Percentiles rank a stretch among this genome's conserved stretches.
Conservation (phyloP, 495 filamentous ascomycete species). For the Xylaria curta region DNA sequence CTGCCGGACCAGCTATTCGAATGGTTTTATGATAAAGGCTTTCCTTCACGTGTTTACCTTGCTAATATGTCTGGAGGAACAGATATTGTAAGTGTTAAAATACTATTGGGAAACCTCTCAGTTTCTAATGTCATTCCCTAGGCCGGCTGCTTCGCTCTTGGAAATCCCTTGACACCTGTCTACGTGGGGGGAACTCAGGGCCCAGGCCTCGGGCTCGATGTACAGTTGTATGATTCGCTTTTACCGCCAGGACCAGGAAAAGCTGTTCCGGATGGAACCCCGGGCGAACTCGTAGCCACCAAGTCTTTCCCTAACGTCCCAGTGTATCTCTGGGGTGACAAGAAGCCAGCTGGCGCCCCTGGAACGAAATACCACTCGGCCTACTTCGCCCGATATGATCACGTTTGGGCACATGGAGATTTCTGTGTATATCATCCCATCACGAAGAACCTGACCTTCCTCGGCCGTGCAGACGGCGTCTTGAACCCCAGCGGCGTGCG, state of each 20-base stretch:
- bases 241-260: constrained; percentile 58
- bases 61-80: constrained; percentile 80
- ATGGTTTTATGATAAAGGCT: constrained; percentile 84
- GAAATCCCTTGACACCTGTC: constrained; percentile 73
- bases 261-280: constrained; percentile 62
- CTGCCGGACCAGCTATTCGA: constrained; percentile 73
- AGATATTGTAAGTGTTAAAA: constrained; percentile 60
- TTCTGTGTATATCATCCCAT: constrained; percentile 73
- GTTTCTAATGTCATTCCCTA: constrained; percentile 26
- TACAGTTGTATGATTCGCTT: constrained; percentile 73
- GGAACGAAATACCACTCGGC: constrained; percentile 67
- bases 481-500: constrained; percentile 86
- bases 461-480: constrained; percentile 87
- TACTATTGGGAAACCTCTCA: neutral
- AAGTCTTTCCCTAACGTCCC: constrained; percentile 76
- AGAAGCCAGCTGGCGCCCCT: constrained; percentile 46
- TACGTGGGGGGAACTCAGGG: constrained; percentile 76
- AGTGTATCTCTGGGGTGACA: constrained; percentile 72
- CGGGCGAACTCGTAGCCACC: constrained; percentile 76
- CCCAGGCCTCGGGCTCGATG: constrained; percentile 65
- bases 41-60: constrained; percentile 67
- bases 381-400: constrained; percentile 74
- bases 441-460: constrained; percentile 69
- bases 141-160: constrained; percentile 70
- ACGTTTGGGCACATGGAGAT: constrained; percentile 84